Base-by-base conservation (phyloP, 495 filamentous ascomycete species). In the Staphylotrichum longicolle region DNA sequence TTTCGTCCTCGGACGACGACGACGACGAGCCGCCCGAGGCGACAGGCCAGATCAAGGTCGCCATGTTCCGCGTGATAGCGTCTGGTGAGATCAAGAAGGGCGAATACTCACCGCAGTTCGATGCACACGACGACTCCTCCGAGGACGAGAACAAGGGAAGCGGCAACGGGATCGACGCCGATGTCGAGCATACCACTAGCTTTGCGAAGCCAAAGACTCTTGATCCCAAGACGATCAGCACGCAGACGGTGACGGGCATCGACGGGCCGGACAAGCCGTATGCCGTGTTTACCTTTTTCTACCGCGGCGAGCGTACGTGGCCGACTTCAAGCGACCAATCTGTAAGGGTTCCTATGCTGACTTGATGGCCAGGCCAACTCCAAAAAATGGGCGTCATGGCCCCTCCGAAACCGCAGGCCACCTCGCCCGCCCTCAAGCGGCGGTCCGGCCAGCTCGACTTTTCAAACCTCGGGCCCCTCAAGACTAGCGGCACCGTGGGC, bases 181-280 rank as follows among this genome's bases (percentile, higher is more conserved):
- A 97, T 68, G 83, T 97, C 46, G 95, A 97, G 73, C 94, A 99
- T 74, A 98, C 94, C 48, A 98, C 94, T 32, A 98, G 94, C 70
- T 99, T 99, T 74, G 95, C 95, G 11, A 93, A 98, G 72, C 95
- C 94, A 4, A 99, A 98, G 78, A 87, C 92, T 15, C 82, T 99
- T 34, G 95, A 99, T 77, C 94, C 93, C 2, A 96, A 96, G 75
- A 88, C 89, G 8, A 98, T 99, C 70, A 96, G 92, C 68, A 98
- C 95, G 0, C 94, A 99, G 75, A 97, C 93, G 0, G 94, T 99
- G 15, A 98, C 93, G 30, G 94, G 94, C n/a, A 96, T 99, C 65
- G 94, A 99, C 74, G 87, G 89, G 1, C 90, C 91, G 32, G 92
- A 97, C 57, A 91, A 91, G 73, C 95, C 96, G 14, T 99, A 96